Conservation (phyloP, 108 stramenopile species). For the Skeletonema grethae region DNA sequence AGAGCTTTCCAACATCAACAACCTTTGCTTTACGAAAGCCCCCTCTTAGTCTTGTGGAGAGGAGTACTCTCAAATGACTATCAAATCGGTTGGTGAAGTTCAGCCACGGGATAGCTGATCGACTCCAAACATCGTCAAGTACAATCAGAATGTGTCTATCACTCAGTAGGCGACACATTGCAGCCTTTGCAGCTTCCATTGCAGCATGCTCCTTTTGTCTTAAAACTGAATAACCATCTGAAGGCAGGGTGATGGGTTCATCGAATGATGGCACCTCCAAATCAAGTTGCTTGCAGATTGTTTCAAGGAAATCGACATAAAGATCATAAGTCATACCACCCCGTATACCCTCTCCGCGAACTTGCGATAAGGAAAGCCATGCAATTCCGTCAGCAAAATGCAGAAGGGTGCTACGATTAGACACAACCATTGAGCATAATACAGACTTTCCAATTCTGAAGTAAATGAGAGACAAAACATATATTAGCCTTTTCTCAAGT, state of each 20-base stretch:
- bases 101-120: not conserved
- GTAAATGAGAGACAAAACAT: too few relatives aligned
- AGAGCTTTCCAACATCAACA: not conserved
- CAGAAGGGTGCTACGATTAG: not conserved
- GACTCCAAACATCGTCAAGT: not conserved
- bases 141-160: not conserved
- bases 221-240: not conserved
- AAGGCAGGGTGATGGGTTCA: not conserved
- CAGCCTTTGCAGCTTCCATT: not conserved
- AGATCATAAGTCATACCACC: not conserved
- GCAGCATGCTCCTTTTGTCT: not conserved
- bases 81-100: slow-evolving; percentile 3
- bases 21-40: not conserved
- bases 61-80: slow-evolving; percentile 1
- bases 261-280: not conserved
- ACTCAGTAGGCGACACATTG: not conserved
- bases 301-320: not conserved
- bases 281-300: not conserved
- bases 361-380: not conserved
- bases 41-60: not conserved
- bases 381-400: slow-evolving; percentile 2
- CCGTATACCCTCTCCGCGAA: not conserved
- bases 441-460: slow-evolving; percentile 2
- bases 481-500: too few relatives aligned
- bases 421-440: not conserved